Base-by-base conservation (phyloP, 2,329 filamentous ascomycete genomes). In the Botrytis elliptica region DNA sequence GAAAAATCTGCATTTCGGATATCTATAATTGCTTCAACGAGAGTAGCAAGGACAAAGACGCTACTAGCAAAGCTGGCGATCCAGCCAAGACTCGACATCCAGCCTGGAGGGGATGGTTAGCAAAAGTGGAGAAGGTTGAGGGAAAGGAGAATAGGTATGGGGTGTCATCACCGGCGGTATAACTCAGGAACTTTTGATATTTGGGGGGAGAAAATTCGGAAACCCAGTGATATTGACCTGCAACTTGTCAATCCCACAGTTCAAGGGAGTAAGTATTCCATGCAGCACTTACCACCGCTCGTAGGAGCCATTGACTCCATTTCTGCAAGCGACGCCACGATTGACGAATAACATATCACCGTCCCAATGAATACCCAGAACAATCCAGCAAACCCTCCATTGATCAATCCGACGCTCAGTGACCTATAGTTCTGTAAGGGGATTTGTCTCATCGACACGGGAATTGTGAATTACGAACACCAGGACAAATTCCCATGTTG, bases 171-270 rank as follows among this genome's bases (percentile, higher is more conserved):
- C 84, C 85, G 8, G 85, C 84, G 25, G 86, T 78, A 77, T 89
- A 90, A 74, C 86, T 88, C 2, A 89, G 80, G 52, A 86, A 84
- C 73, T 86, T 87, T 76, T 89, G 86, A 70, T 84, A 82, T 62
- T 81, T 79, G 0, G 79, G 81, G 0, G 86, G 85, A 0, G 86
- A 84, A 74, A 88, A 88, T 69, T 88, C 86, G 1, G 84, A 87
- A 1, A 88, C 86, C 87, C 86, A 89, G 76, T 88, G 86, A 75
- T 89, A 89, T 76, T 89, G 87, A 1, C 88, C 88, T 55, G 86
- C 6, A 55, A 44, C 38, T 16, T 6, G 6, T 84, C 84, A 0
- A 86, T 88, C 0, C n/a, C 22, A 67, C 25, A 22, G 22, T 55
- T 29, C 6, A 10, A 12, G 12, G 10, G 6, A 8, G 20, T 40